A percentile compares a stretch with the other conserved stretches of the same genome.
Conservation (phyloP, 805 yeast species). For the Kodamaea sagamina region DNA sequence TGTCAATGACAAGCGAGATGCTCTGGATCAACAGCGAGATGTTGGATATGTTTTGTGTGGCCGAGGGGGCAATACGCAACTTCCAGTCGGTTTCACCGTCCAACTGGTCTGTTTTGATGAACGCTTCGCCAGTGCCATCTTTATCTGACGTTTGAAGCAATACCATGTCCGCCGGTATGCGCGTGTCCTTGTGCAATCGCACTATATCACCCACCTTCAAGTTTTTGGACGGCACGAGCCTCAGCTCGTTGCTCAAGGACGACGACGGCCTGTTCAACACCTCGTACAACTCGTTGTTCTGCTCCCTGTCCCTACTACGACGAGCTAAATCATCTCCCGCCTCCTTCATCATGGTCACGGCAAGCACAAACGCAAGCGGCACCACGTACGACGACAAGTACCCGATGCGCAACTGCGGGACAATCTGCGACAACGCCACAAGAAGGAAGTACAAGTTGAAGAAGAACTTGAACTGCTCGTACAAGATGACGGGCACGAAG, state of each 20-base stretch:
- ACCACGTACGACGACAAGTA: conserved; percentile 90
- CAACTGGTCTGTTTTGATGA: conserved; percentile 93
- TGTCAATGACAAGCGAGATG: conserved; percentile 60
- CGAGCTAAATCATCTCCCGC: conserved; percentile 93
- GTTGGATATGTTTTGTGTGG: conserved; percentile 61
- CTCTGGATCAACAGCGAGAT: conserved; percentile 55
- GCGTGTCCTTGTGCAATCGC: conserved; percentile 70
- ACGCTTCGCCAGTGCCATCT: conserved; percentile 81
- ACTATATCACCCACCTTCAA: conserved; percentile 87
- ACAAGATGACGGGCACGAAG: conserved; percentile 84
- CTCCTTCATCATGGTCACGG: conserved; percentile 93
- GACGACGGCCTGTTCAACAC: conserved; percentile 45
- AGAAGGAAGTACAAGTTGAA: conserved; percentile 88
- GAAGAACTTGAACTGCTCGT: conserved; percentile 96
- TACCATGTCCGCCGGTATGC: conserved; percentile 94
- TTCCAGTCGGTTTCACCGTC: conserved; percentile 99
- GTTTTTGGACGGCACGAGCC: conserved; percentile 52
- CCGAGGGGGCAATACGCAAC: conserved; percentile 70
- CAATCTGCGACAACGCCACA: conserved; percentile 90
- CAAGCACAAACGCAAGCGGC: conserved; percentile 88
- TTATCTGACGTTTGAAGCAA: conserved; percentile 70
- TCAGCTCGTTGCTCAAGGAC: conserved; percentile 25
- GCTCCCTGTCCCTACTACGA: conserved; percentile 85
- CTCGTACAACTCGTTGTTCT: conserved; percentile 80
- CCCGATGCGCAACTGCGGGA: conserved; percentile 90